Evolutionary conservation across 371 early-diverging fungal genomes (phyloP), one percentile per base, ranked within the genome.

Genomic region (Mucor lusitanicus): DNA sequence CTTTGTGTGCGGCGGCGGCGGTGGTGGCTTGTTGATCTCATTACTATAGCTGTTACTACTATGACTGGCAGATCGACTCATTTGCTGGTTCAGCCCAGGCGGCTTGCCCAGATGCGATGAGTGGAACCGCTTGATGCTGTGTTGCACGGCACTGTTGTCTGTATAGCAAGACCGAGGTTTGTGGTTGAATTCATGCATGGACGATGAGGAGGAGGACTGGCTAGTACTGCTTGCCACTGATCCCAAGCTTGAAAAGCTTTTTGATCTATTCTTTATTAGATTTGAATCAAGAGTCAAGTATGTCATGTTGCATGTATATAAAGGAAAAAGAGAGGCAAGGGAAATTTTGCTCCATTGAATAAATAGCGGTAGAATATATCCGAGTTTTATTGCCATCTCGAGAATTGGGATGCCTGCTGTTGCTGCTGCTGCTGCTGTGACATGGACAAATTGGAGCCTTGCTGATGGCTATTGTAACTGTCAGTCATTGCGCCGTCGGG

Each of bases 401-500:
- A 60, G 28, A 35, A 46, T 39, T 33, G 59, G 15, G 35, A 37
- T 35, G n/a, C 3, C 25, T 59, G 59, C 15, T 42, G 23, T 28
- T 60, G 33, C 15, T 60, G 40, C 42, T 59, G 42, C 19, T 56
- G 30, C 35, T 30, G 30, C 57, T 57, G 30, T 46, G 65, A 59
- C 33, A 28, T 28, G 25, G 50, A 27, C 12, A 60, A 63, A 63
- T 63, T 68, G 13, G 57, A 61, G 35, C 68, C 54, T 27, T 68
- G 70, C 12, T 64, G 62, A 61, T 64, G 46, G 32, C 64, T 71
- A 48, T 65, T 73, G 40, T 71, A 78, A 46, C 79, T 78, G 28
- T 78, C 79, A 35, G 74, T 73, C 75, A 80, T 74, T 21, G 73
- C 74, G 57, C 75, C 77, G 46, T 80, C 77, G 17, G 80, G 75